Base-by-base conservation (phyloP, 176 grass and related monocot genomes). In the Raddia distichophylla region DNA sequence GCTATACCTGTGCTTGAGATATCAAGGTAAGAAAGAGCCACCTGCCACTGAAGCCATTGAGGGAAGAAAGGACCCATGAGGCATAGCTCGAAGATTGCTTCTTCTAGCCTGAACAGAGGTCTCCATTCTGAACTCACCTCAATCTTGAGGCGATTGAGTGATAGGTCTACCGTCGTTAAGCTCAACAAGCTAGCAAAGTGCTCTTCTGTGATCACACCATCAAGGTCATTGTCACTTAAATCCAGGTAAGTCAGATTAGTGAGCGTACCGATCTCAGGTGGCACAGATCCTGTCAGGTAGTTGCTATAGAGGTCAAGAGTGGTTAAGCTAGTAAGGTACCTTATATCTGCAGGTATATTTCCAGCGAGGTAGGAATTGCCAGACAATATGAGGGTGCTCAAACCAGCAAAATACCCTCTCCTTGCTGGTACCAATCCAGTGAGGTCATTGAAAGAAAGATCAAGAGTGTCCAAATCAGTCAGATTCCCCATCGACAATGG, bases 1-100 rank as follows among this genome's bases (percentile, higher is more conserved):
- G 3, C 18, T 75, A 91, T 82, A 10, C 55, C 5, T 12, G 85
- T 52, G n/a, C 27, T 78, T n/a, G 72, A 86, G 8, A 90, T 64
- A 27, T 27, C 19, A 13, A 90, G 32, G 0, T 0, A 0, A n/a
- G 0, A 10, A n/a, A 85, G 10, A 60, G 66, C 32, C 11, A 43
- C 40, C 64, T 78, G 78, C 10, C 0, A 12, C n/a, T 65, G 44
- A 18, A 85, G 61, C 89, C 80, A 87, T 14, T 2, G 2, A 10
- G 88, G 83, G 77, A 90, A 82, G 0, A 8, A 10, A 32, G 83
- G 58, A 40, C 88, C 78, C 1, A 86, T 10, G 5, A 8, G 22
- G 49, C 78, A 82, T 14, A 58, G 60, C 9, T 5, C 37, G 12
- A 86, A 56, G 3, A 13, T 0, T 17, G 46, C 35, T 1, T 5